Base-by-base conservation (phyloP, 768 basidiomycete genomes). In the Russula abietina region DNA sequence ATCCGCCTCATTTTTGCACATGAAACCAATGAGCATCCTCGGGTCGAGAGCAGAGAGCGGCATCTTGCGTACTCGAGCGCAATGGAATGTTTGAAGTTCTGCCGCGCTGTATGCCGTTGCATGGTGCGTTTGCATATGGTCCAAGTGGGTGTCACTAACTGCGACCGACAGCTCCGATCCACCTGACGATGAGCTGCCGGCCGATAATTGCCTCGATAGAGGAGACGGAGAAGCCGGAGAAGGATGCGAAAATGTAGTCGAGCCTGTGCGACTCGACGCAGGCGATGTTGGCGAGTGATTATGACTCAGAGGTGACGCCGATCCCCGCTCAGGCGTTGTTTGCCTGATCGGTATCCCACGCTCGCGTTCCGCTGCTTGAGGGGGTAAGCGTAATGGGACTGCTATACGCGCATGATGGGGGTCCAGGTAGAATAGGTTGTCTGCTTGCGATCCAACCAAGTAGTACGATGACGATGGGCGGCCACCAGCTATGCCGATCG, bases 391-490 rank as follows among this genome's bases (percentile, higher is more conserved):
- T 1, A 94, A 78, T 0, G 90, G 87, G 2, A 96, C 76, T 0
- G 92, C 80, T 0, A 90, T 82, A 9, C 93, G 83, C 0, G 91
- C 79, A 69, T 94, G 84, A 70, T 90, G 87, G 2, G 89, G 88
- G 74, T 91, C 86, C 39, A 91, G 82, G 70, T 92, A 89, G 70
- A 93, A 87, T 8, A 98, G 80, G 54, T 85, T 89, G 66, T 94
- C 89, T 3, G 86, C 88, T 71, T 99, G 96, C 0, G 87, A 81
- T 17, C 93, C 96, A 53, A 99, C 91, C 71, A 99, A 99, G 74
- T 98, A 99, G 73, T 97, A 98, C 0, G 94, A 97, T 0, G 92
- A 94, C n/a, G 91, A 91, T 0, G 96, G 97, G 24, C 97, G 83
- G 2, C 96, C 96, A 43, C 97, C 96, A 0, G 96, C 94, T 58